Base-by-base conservation (phyloP, 768 basidiomycete genomes). In the Lactifluus volemus region DNA sequence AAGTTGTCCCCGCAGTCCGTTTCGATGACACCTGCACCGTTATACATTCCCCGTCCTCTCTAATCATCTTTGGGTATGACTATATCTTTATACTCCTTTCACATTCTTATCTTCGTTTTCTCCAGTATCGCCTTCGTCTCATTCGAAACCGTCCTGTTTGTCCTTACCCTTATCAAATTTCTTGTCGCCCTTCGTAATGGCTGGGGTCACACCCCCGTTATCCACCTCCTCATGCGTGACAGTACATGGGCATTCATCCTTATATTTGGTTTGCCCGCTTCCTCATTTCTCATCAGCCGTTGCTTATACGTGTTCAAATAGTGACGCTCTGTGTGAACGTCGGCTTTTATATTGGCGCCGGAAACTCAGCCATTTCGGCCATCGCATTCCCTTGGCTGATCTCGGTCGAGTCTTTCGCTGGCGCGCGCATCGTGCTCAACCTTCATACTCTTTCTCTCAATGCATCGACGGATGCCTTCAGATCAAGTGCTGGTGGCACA, bases 231-330 rank as follows among this genome's bases (percentile, higher is more conserved):
- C 53, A 58, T 69, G 12, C 68, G 68, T 21, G 70, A 70, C 49
- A 67, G 70, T 6, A 66, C 68, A 38, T 66, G 68, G 60, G 69
- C 69, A 0, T 71, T 69, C 49, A 44, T 62, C 5, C 66, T 68
- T 21, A 59, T 71, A n/a, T 70, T 69, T 49, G 34, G 70, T 71
- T 30, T n/a, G 68, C 49, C 30, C 8, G 10, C 34, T 6, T 8
- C 14, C 39, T 5, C n/a, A 12, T n/a, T 25, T 36, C 49, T 17
- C 32, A 1, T 3, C 19, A 3, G 15, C 12, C 14, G 25, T 44
- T 14, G 34, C 55, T 39, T 36, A 32, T 36, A 32, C 9, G 6
- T 21, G 10, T 15, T 39, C 25, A 2, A 30, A 3, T 7, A 66
- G 65, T 39, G 6, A 61, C 59, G 7, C 63, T 66, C 30, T 60